phyloP scores from a whole-genome alignment of 305 asterid species.

The Coffea humblotiana region DNA sequence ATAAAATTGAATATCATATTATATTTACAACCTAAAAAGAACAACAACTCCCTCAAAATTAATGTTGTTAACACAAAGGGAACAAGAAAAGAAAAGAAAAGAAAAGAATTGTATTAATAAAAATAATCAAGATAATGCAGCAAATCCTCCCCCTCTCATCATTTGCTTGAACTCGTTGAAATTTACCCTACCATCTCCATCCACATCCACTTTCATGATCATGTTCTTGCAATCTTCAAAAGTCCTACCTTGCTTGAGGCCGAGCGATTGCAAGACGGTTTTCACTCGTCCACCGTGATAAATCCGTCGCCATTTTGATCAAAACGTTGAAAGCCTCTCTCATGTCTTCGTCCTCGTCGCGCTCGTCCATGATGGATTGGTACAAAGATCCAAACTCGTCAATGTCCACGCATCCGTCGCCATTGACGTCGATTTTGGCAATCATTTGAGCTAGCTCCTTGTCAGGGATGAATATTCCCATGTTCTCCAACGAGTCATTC shows the following conservation, averaged over 20 bases:
- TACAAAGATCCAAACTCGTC: constrained; percentile 67
- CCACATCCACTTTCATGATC: constrained; percentile 75
- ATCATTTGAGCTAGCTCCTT: constrained; percentile 56
- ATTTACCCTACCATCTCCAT: constrained; percentile 82
- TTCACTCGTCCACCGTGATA: constrained; percentile 71
- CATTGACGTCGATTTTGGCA: constrained; percentile 54
- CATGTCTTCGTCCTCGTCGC: constrained; percentile 77
- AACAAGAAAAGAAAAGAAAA: neutral
- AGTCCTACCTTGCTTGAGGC: constrained; percentile 66
- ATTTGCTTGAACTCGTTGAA: constrained; percentile 72
- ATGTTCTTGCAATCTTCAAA: constrained; percentile 72
- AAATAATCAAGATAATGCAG: constrained; percentile 38
- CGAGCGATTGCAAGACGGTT: constrained; percentile 60
- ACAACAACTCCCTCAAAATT: neutral
- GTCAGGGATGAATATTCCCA: constrained; percentile 73
- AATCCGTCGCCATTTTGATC: constrained; percentile 75
- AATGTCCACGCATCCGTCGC: constrained; percentile 71
- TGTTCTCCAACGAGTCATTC: constrained; percentile 57
- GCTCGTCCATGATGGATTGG: constrained; percentile 55
- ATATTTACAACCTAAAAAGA: constrained; percentile 11
- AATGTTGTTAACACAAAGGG: neutral
- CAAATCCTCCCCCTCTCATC: constrained; percentile 91
- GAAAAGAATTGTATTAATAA: no score
- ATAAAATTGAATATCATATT: neutral
- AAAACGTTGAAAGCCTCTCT: constrained; percentile 75